Conservation (phyloP, 495 filamentous ascomycete species). For the Penicillium subrubescens region DNA sequence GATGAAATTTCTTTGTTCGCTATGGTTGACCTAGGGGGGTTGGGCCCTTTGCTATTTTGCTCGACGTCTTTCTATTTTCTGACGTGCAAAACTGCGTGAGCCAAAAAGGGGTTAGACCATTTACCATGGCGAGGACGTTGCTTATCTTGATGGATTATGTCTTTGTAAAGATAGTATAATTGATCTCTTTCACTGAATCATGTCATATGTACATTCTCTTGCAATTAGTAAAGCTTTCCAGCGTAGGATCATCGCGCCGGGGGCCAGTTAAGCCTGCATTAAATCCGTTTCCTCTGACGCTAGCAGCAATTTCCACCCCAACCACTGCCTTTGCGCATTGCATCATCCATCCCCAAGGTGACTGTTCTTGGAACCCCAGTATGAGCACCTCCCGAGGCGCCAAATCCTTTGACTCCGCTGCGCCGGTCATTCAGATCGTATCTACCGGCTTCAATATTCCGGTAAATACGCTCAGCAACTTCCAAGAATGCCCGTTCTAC, state of each 20-base stretch:
- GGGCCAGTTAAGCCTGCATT: neutral
- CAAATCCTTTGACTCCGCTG: constrained; percentile 85
- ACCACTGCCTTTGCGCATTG: constrained; percentile 49
- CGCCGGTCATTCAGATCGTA: constrained; percentile 94
- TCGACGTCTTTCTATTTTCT: neutral
- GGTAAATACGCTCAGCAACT: constrained; percentile 90
- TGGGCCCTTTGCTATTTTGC: neutral
- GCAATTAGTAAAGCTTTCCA: neutral
- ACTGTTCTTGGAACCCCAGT: constrained; percentile 51
- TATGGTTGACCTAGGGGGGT: neutral
- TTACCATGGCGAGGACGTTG: neutral
- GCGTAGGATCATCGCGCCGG: neutral
- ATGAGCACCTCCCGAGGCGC: constrained; percentile 50
- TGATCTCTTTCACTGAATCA: constrained; percentile 1
- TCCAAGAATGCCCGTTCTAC: constrained; percentile 92
- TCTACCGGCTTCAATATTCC: constrained; percentile 89
- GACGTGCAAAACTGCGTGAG: neutral
- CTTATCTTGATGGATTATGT: constrained; percentile 7
- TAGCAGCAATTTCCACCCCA: constrained; percentile 54
- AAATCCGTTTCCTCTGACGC: neutral
- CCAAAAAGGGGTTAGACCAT: neutral
- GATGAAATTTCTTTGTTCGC: neutral
- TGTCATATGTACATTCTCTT: constrained; percentile 7
- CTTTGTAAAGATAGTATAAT: constrained; percentile 3
- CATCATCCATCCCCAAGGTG: constrained; percentile 60